phyloP scores from a whole-genome alignment of 306 rosid species.

The Vigna hirtella region DNA sequence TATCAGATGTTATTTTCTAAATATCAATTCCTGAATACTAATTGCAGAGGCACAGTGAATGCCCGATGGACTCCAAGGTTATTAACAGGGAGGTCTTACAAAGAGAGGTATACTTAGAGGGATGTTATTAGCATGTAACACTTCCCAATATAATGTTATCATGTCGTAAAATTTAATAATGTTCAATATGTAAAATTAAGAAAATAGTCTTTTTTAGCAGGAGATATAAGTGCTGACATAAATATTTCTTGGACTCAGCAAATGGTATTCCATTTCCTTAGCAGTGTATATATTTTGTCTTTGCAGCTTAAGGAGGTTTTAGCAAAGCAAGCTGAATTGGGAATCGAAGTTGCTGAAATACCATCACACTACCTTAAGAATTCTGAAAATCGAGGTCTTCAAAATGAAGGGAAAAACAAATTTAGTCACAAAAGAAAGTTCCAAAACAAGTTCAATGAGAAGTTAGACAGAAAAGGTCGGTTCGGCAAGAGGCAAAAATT shows the following conservation, averaged over 20 bases:
- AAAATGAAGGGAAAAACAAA: slow-evolving; percentile 49
- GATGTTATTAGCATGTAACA: slow-evolving; percentile 6
- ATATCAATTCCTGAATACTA: slow-evolving; percentile 35
- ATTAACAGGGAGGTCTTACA: slow-evolving; percentile 62
- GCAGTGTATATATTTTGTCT: slow-evolving; percentile 27
- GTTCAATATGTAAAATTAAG: slow-evolving; percentile 19
- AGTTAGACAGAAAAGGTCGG: slow-evolving; percentile 50
- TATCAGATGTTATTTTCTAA: slow-evolving; percentile 47
- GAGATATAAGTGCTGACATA: background rate
- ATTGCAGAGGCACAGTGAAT: slow-evolving; percentile 62
- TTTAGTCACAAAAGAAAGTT: slow-evolving; percentile 49
- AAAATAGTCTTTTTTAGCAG: background rate
- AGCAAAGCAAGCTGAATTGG: slow-evolving; percentile 91
- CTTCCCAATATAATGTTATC: background rate
- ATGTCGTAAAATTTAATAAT: slow-evolving; percentile 23
- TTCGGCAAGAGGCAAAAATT: slow-evolving; percentile 64
- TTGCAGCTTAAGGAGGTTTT: slow-evolving; percentile 87
- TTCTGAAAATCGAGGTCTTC: slow-evolving; percentile 46
- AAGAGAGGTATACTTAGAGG: slow-evolving; percentile 58
- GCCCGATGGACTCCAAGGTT: slow-evolving; percentile 39
- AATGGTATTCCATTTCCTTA: slow-evolving; percentile 1
- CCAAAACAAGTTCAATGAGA: slow-evolving; percentile 57
- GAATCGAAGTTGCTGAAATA: slow-evolving; percentile 94
- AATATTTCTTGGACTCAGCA: background rate
- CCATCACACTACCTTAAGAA: slow-evolving; percentile 75